Base-by-base conservation (phyloP, 805 yeast species). In the Wickerhamiella brachini region DNA sequence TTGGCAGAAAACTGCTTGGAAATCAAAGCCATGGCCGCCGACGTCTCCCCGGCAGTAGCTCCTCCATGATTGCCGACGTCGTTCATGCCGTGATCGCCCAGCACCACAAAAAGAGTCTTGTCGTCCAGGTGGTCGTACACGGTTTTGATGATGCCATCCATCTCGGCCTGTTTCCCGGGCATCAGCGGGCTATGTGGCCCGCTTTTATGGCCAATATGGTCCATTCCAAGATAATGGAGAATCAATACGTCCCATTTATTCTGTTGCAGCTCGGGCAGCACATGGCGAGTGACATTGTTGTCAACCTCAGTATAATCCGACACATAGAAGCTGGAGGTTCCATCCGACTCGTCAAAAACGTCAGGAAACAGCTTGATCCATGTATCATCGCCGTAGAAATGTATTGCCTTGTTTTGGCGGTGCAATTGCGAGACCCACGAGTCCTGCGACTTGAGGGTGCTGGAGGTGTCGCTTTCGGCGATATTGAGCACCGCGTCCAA, bases 121-220 rank as follows among this genome's bases (percentile, higher is more conserved):
- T 73, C 73, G 17, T 67, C 70, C 9, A 62, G 50, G 3, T 51
- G 42, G 2, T 69, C 62, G 60, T 78, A 85, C 0, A 90, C 63
- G 38, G 68, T 60, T 46, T 71, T 54, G 1, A 89, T 68, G 0
- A 93, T 75, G 0, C 53, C 56, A 63, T 93, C 97, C 95, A 93
- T 86, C 64, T 93, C 98, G 4, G 50, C 52, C 54, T 88, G 97
- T 61, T 93, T 93, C 0, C 68, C 71, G 8, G 80, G 77, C 98
- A 93, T 93, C 57, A 79, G 80, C 0, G 76, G 67, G 10, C 95
- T 86, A 5, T 68, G 59, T 0, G 98, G 90, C 0, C 99, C 99
- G 45, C 95, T 94, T 63, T 88, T 90, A 65, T 93, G 99, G 1
- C 99, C 99, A 59, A 93, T 93, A 64, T 93, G 99, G 63, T 93